phyloP scores from a whole-genome alignment of 2,329 filamentous ascomycete species.

The Cercospora nicotianae region DNA sequence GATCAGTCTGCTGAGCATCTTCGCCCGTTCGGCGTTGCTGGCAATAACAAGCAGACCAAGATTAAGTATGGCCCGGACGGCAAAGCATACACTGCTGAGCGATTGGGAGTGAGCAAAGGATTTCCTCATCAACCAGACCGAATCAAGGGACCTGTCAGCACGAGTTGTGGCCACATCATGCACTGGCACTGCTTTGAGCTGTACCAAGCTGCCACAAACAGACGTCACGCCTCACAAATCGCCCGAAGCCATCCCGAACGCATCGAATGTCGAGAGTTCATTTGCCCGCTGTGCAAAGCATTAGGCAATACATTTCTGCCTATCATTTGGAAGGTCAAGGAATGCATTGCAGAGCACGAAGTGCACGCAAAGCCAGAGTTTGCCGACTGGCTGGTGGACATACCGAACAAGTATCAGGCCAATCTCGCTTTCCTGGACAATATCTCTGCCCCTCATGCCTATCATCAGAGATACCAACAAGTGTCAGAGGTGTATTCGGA shows the following conservation, averaged over 20 bases:
- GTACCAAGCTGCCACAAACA: constrained; percentile 79
- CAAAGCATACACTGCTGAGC: constrained; percentile 68
- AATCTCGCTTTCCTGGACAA: constrained; percentile 53
- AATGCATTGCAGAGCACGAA: constrained; percentile 75
- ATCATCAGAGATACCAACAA: constrained; percentile 36
- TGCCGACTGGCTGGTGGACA: constrained; percentile 63
- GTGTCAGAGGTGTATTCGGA: constrained; percentile 30
- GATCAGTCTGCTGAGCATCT: constrained; percentile 81
- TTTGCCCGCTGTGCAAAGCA: constrained; percentile 95
- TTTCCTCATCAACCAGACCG: constrained; percentile 64
- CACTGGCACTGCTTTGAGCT: constrained; percentile 93
- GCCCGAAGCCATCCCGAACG: constrained; percentile 90
- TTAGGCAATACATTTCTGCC: constrained; percentile 93
- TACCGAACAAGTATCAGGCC: constrained; percentile 52
- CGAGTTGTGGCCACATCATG: constrained; percentile 97
- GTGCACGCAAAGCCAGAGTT: constrained; percentile 55
- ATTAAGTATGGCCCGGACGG: constrained; percentile 74
- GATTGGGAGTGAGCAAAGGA: constrained; percentile 83
- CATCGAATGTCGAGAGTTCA: constrained; percentile 78
- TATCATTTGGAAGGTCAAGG: constrained; percentile 91
- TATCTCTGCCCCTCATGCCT: constrained; percentile 31
- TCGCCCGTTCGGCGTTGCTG: constrained; percentile 86
- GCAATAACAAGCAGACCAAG: constrained; percentile 77
- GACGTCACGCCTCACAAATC: constrained; percentile 88
- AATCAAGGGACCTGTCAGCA: constrained; percentile 76